Evolutionary conservation across 495 filamentous ascomycete genomes (phyloP).

Genomic region (Evernia prunastri): DNA sequence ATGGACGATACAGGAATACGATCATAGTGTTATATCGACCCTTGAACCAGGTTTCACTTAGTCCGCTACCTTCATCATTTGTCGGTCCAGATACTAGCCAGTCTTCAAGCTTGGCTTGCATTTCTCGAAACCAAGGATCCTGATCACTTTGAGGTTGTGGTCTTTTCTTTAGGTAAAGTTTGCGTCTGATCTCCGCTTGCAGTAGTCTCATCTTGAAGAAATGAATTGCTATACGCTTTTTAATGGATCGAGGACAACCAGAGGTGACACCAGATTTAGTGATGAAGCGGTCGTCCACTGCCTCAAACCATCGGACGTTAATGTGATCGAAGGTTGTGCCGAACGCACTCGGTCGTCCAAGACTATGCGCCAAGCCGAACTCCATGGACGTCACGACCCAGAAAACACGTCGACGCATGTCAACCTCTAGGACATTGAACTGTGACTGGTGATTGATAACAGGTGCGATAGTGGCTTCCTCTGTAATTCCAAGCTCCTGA

Average conservation of each 20-base stretch:
- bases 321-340: conserved; percentile 71
- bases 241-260: conserved; percentile 57
- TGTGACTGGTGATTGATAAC: conserved; percentile 21
- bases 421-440: conserved; percentile 63
- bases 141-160: conserved; percentile 63
- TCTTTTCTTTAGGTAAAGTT: conserved; percentile 73
- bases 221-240: conserved; percentile 83
- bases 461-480: conserved; percentile 71
- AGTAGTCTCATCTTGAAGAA: conserved; percentile 86
- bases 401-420: conserved; percentile 79
- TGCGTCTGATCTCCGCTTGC: conserved; percentile 78
- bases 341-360: conserved; percentile 78
- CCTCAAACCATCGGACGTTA: conserved; percentile 73
- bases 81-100: conserved; percentile 62
- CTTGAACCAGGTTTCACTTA: conserved; percentile 64
- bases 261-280: conserved; percentile 66
- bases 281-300: conserved; percentile 73
- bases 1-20: conserved; percentile 76
- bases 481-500: conserved; percentile 75
- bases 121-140: conserved; percentile 77
- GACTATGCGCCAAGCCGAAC: conserved; percentile 73
- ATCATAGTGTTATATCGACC: conserved; percentile 76
- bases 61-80: conserved; percentile 56
- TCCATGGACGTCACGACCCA: conserved; percentile 86
- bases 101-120: conserved; percentile 66